phyloP scores from a whole-genome alignment of 495 filamentous ascomycete species.

The Trichoderma virens region DNA sequence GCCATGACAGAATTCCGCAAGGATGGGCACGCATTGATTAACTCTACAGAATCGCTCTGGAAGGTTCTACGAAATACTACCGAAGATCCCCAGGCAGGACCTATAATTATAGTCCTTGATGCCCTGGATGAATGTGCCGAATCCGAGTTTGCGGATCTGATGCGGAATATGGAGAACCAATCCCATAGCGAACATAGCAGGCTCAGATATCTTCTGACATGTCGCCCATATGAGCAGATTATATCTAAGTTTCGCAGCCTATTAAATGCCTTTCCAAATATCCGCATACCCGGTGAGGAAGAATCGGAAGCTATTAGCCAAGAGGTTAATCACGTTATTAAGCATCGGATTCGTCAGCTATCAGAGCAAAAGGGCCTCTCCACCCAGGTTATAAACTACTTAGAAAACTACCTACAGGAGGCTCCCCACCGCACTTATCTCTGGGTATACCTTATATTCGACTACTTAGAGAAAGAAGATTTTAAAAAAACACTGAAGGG shows the following conservation, averaged over 20 bases:
- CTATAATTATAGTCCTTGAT: conserved; percentile 36
- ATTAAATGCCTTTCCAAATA: conserved; percentile 18
- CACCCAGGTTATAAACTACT: neutral
- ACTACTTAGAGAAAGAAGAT: conserved; percentile 2
- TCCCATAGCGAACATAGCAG: neutral
- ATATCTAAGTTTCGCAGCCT: conserved; percentile 20
- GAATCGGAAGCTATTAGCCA: conserved; percentile 18
- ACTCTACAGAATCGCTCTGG: conserved; percentile 29
- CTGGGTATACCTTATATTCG: conserved; percentile 17
- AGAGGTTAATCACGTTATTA: conserved; percentile 12
- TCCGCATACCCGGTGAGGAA: conserved; percentile 31
- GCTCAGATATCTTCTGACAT: conserved; percentile 20
- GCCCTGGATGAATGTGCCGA: conserved; percentile 20
- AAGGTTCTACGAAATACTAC: conserved; percentile 25
- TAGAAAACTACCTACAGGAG: conserved; percentile 6
- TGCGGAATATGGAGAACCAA: neutral
- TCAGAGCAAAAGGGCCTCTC: neutral
- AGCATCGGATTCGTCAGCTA: conserved; percentile 3
- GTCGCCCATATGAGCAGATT: conserved; percentile 25
- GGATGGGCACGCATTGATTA: neutral
- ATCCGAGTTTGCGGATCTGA: conserved; percentile 5
- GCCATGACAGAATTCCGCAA: neutral
- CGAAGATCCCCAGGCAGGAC: conserved; percentile 25
- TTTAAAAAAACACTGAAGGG: conserved; percentile 16
- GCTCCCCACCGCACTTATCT: conserved; percentile 17